A percentile compares a stretch with the other conserved stretches of the same genome.
Conservation (phyloP, 1,139 yeast genomes). For the Nakaseomyces glabratus region DNA sequence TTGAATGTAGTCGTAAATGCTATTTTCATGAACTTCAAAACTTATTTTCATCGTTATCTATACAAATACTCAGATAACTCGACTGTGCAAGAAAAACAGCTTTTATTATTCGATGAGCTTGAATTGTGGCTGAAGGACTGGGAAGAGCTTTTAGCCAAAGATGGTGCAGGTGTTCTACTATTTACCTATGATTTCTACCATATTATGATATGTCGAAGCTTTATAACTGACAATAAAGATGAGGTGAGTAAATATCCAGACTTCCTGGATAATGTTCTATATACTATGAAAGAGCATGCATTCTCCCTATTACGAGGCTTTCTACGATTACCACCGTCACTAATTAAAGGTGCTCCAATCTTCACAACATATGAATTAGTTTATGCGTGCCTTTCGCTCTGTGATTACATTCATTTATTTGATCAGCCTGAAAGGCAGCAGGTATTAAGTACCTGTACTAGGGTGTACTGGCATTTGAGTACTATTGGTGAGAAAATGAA, state of each 20-base stretch:
- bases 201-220: slow-evolving; percentile 36
- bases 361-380: slow-evolving; percentile 42
- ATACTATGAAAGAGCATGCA: slow-evolving; percentile 37
- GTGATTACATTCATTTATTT: slow-evolving; percentile 37
- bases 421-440: slow-evolving; percentile 32
- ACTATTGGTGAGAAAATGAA: slow-evolving; percentile 45
- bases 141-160: slow-evolving; percentile 37
- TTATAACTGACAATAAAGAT: slow-evolving; percentile 25
- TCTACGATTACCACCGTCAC: slow-evolving; percentile 35
- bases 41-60: slow-evolving; percentile 14
- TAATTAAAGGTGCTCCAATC: slow-evolving; percentile 45
- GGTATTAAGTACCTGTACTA: slow-evolving; percentile 38
- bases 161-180: slow-evolving; percentile 37
- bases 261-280: slow-evolving; percentile 28
- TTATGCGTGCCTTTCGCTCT: slow-evolving; percentile 43
- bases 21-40: slow-evolving; percentile 25
- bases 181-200: slow-evolving; percentile 40
- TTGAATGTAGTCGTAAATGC: slow-evolving; percentile 31
- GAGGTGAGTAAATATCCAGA: slow-evolving; percentile 14
- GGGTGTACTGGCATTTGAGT: slow-evolving; percentile 46
- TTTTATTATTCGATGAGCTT: slow-evolving; percentile 28
- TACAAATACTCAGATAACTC: slow-evolving; percentile 1
- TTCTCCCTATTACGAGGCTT: slow-evolving; percentile 37
- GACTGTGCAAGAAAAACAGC: slow-evolving; percentile 3
- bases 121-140: slow-evolving; percentile 38